Evolutionary conservation across 1,284 basidiomycete species (phyloP).

Genomic region (Moniliophthora roreri): DNA sequence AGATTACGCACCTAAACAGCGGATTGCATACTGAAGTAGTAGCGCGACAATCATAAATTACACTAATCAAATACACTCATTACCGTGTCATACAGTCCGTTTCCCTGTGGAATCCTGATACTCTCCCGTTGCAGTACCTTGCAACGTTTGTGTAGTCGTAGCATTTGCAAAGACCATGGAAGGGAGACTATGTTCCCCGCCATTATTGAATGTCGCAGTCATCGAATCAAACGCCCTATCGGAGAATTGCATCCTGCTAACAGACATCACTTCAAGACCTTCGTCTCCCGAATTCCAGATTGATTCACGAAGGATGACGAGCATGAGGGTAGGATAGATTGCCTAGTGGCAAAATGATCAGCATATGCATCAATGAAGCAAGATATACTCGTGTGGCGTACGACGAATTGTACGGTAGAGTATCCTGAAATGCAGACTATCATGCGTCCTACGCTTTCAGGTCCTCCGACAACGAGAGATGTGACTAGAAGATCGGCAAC

Average conservation of each 20-base stretch:
- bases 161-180: too few species aligned
- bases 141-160: too few species aligned
- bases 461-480: slow-evolving; percentile 8
- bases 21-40: too few species aligned
- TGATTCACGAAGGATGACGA: slow-evolving; percentile 5
- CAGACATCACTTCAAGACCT: slow-evolving; percentile 3
- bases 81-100: too few species aligned
- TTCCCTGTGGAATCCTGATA: too few species aligned
- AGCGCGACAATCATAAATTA: too few species aligned
- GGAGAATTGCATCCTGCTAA: slow-evolving; percentile 4
- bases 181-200: too few species aligned
- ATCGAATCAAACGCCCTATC: too few species aligned
- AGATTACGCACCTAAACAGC: too few species aligned
- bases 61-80: too few species aligned
- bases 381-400: background rate
- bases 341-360: background rate
- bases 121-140: too few species aligned
- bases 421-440: slow-evolving; percentile 8
- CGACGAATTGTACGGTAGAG: slow-evolving; percentile 7
- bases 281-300: slow-evolving; percentile 8
- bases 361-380: background rate
- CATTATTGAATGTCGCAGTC: too few species aligned
- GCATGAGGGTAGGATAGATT: slow-evolving; percentile 9
- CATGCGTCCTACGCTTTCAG: slow-evolving; percentile 7
- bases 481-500: slow-evolving; percentile 3